phyloP scores from a whole-genome alignment of 371 early-diverging fungal species.

The Rhizopus arrhizus region DNA sequence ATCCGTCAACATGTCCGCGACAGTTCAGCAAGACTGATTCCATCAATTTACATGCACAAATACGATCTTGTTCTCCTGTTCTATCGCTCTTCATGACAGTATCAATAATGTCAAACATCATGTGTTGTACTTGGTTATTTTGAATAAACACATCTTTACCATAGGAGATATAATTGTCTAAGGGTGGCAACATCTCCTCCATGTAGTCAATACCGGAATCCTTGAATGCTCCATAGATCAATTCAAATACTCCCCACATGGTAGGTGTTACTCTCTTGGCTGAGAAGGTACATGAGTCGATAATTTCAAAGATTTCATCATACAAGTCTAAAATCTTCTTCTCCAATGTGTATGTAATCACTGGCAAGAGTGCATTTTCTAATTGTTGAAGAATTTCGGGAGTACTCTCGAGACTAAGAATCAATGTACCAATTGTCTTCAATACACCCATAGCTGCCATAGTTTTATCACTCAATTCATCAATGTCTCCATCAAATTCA shows the following conservation, averaged over 20 bases:
- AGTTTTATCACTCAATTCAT: conserved; percentile 80
- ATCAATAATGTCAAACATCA: conserved; percentile 71
- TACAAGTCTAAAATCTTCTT: conserved; percentile 77
- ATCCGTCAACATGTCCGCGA: conserved; percentile 71
- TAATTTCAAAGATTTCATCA: conserved; percentile 85
- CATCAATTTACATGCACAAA: conserved; percentile 75
- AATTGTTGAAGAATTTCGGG: conserved; percentile 67
- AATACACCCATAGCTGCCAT: conserved; percentile 90
- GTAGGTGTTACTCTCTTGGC: conserved; percentile 76
- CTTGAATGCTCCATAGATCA: conserved; percentile 75
- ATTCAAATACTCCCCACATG: conserved; percentile 84
- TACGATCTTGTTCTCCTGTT: conserved; percentile 69
- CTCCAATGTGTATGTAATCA: conserved; percentile 72
- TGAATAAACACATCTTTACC: conserved; percentile 72
- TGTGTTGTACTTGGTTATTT: conserved; percentile 64
- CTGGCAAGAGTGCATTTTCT: conserved; percentile 74
- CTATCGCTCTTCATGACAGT: conserved; percentile 74
- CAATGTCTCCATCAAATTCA: conserved; percentile 38
- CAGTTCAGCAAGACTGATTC: conserved; percentile 81
- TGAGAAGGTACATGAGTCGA: conserved; percentile 83
- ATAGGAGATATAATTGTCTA: conserved; percentile 86
- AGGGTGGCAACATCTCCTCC: conserved; percentile 78
- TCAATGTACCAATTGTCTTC: conserved; percentile 85
- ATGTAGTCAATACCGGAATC: conserved; percentile 76
- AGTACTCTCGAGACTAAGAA: conserved; percentile 70